phyloP scores from a whole-genome alignment of 495 filamentous ascomycete genomes.

The Penicillium lagena region DNA sequence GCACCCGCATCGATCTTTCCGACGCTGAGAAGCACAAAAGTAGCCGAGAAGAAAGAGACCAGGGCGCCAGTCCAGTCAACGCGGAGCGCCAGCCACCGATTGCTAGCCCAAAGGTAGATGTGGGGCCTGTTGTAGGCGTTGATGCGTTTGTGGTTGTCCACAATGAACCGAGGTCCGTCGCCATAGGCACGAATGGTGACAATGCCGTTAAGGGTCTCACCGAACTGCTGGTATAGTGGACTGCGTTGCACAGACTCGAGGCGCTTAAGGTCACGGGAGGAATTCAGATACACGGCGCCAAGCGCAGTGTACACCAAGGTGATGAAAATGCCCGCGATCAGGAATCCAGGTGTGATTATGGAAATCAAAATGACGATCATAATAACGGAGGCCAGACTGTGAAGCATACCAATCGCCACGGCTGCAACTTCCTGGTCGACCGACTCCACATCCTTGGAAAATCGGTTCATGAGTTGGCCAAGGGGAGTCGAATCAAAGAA shows the following conservation, averaged over 20 bases:
- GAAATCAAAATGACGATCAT: constrained; percentile 91
- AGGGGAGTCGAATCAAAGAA: constrained; percentile 98
- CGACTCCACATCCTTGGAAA: constrained; percentile 94
- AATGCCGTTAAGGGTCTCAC: constrained; percentile 90
- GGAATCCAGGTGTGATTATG: constrained; percentile 84
- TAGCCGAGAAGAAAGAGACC: constrained; percentile 90
- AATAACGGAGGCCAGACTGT: constrained; percentile 65
- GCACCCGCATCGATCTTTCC: constrained; percentile 88
- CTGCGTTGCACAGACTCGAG: constrained; percentile 92
- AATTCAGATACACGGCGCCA: constrained; percentile 81
- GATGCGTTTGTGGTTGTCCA: constrained; percentile 85
- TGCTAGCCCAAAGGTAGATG: constrained; percentile 95
- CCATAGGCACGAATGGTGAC: constrained; percentile 98
- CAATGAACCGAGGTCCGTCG: constrained; percentile 86
- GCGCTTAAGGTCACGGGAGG: constrained; percentile 89
- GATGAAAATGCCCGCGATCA: constrained; percentile 84
- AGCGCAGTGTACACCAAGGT: constrained; percentile 74
- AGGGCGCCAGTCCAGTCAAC: constrained; percentile 87
- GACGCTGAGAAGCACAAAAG: constrained; percentile 79
- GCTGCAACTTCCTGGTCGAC: constrained; percentile 95
- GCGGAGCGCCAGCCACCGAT: constrained; percentile 92
- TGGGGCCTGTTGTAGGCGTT: constrained; percentile 90
- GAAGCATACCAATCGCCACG: constrained; percentile 70
- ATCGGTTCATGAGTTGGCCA: constrained; percentile 96
- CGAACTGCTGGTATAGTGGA: constrained; percentile 96